Evolutionary conservation across 805 yeast species (phyloP).

Genomic region (Gaillardinia entomophila): DNA sequence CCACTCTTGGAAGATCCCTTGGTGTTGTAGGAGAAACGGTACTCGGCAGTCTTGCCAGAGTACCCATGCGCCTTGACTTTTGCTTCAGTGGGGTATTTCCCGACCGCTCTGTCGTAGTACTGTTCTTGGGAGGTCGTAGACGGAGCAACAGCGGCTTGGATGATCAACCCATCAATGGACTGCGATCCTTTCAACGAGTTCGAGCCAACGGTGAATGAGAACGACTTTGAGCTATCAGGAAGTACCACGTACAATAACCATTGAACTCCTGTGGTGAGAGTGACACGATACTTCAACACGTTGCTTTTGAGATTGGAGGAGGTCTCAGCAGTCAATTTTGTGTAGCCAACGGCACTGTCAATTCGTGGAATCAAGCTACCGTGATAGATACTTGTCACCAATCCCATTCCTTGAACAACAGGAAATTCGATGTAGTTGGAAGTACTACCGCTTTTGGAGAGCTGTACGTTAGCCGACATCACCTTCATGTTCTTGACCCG

Average conservation of each 20-base stretch:
- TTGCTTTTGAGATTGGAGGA: constrained; percentile 3
- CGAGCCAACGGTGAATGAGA: constrained; percentile 1
- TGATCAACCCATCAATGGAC: constrained; percentile 32
- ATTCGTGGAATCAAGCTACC: constrained; percentile 49
- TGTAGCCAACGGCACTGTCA: constrained; percentile 42
- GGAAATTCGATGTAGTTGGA: constrained; percentile 7
- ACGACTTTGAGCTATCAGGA: neutral
- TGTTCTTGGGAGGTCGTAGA: neutral
- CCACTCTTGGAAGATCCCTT: constrained; percentile 3
- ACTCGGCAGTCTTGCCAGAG: constrained; percentile 1
- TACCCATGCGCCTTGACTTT: constrained; percentile 1
- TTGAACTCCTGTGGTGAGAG: neutral
- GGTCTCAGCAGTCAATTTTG: constrained; percentile 29
- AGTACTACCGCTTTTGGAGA: constrained; percentile 1
- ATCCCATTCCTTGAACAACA: constrained; percentile 12
- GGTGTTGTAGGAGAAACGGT: constrained; percentile 4
- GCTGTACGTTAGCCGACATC: constrained; percentile 3
- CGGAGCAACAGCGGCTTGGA: constrained; percentile 51
- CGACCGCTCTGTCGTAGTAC: constrained; percentile 56
- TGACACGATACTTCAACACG: neutral
- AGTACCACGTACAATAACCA: constrained; percentile 7
- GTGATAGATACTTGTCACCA: constrained; percentile 22
- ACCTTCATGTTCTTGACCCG: constrained; percentile 3
- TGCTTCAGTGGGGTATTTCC: constrained; percentile 46
- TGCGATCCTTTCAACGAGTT: constrained; percentile 4